Conservation (phyloP, 2,329 filamentous ascomycete genomes). For the Verticillium klebahnii region DNA sequence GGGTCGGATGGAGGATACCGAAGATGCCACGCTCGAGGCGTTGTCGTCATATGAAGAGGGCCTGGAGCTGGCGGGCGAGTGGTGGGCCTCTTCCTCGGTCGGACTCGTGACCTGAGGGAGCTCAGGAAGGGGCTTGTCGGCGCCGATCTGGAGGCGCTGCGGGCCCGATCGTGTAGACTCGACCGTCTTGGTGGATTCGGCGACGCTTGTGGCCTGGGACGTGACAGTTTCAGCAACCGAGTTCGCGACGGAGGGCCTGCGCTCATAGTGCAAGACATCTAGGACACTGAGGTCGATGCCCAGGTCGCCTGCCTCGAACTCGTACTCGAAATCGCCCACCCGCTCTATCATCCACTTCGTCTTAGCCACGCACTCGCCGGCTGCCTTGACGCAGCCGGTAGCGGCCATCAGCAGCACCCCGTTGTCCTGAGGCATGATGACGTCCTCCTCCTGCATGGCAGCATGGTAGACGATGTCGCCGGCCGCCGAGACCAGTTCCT, state of each 20-base stretch:
- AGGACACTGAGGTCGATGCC: slow-evolving; percentile 52
- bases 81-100: slow-evolving; percentile 16
- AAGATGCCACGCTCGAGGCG: slow-evolving; percentile 37
- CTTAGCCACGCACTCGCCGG: slow-evolving; percentile 86
- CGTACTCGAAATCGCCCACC: slow-evolving; percentile 87
- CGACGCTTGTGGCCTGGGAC: slow-evolving; percentile 32
- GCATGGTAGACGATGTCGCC: slow-evolving; percentile 70
- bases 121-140: slow-evolving; percentile 64
- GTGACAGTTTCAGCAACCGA: slow-evolving; percentile 24
- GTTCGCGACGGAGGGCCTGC: slow-evolving; percentile 20
- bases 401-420: slow-evolving; percentile 71
- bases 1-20: slow-evolving; percentile 42
- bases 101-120: slow-evolving; percentile 53
- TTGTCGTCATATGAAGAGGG: slow-evolving; percentile 40
- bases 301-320: slow-evolving; percentile 55
- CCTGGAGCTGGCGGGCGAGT: slow-evolving; percentile 34
- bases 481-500: slow-evolving; percentile 75
- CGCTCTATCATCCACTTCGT: slow-evolving; percentile 80
- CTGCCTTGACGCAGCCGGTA: slow-evolving; percentile 82
- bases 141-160: slow-evolving; percentile 34
- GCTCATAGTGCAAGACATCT: slow-evolving; percentile 31
- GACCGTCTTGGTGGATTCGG: slow-evolving; percentile 29
- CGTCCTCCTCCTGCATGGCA: slow-evolving; percentile 66
- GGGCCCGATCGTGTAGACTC: slow-evolving; percentile 26
- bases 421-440: slow-evolving; percentile 78